phyloP scores from a whole-genome alignment of 805 yeast species.

The Diddensiella santjacobensis region DNA sequence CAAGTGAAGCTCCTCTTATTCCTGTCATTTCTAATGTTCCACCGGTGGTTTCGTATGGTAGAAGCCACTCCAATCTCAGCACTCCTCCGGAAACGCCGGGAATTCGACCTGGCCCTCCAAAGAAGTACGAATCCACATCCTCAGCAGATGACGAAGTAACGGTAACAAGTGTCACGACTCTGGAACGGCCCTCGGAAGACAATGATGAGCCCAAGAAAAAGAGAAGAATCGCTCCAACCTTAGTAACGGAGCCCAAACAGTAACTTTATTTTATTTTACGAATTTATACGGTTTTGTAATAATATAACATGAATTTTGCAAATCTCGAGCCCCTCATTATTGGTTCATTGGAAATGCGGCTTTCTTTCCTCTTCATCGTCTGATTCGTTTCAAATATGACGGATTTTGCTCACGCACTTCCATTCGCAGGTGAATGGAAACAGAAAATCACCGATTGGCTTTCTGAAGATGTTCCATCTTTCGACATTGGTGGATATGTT shows the following conservation, averaged over 20 bases:
- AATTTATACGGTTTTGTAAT: too few relatives aligned
- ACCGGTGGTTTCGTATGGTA: conserved; percentile 16
- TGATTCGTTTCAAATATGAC: too few relatives aligned
- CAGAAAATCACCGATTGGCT: conserved; percentile 70
- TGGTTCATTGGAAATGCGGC: too few relatives aligned
- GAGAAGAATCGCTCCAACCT: conserved; percentile 38
- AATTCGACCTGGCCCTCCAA: conserved; percentile 4
- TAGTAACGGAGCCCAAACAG: conserved; percentile 20
- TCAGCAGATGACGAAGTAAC: not conserved
- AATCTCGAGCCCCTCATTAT: too few relatives aligned
- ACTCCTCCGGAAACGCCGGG: conserved; percentile 19
- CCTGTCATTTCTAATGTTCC: conserved; percentile 23
- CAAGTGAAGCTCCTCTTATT: conserved; percentile 11
- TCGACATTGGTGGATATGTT: conserved; percentile 91
- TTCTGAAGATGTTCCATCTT: conserved; percentile 86
- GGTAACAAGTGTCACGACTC: not conserved
- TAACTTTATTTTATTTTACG: too few relatives aligned
- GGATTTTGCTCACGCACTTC: conserved; percentile 43
- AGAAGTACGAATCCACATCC: not conserved
- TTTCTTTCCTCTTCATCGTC: too few relatives aligned
- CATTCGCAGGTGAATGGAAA: conserved; percentile 78
- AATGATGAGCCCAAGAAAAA: conserved; percentile 29
- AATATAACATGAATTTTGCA: too few relatives aligned
- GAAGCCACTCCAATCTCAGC: conserved; percentile 12
- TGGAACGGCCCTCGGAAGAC: conserved; percentile 6